phyloP scores from a whole-genome alignment of 495 filamentous ascomycete genomes.

The Neurospora tetraspora region DNA sequence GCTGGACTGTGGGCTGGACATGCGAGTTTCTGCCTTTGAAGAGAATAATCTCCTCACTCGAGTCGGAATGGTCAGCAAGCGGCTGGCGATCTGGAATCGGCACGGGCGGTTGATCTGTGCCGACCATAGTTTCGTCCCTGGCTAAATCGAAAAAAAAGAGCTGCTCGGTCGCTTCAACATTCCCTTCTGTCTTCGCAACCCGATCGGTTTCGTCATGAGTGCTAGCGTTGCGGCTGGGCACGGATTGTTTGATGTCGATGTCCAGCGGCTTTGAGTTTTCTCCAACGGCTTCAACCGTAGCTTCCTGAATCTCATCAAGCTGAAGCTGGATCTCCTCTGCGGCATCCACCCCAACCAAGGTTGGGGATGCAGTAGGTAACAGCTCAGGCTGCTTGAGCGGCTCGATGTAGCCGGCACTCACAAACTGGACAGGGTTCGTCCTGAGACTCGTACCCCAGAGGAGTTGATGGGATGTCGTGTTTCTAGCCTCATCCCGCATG shows the following conservation, averaged over 20 bases:
- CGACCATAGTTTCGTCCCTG: conserved; percentile 10
- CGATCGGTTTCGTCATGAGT: neutral
- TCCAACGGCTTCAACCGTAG: neutral
- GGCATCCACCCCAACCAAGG: neutral
- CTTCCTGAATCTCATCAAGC: neutral
- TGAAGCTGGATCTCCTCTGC: neutral
- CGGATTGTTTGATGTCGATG: neutral
- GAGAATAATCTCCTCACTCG: conserved; percentile 57
- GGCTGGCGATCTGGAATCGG: conserved; percentile 17
- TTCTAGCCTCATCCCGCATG: conserved; percentile 66
- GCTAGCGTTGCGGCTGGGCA: neutral
- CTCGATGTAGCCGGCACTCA: conserved; percentile 57
- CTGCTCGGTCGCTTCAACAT: neutral
- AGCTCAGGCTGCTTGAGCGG: conserved; percentile 25
- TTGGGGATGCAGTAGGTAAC: neutral
- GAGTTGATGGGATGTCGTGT: conserved; percentile 53
- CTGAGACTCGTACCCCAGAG: conserved; percentile 32
- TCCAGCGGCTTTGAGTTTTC: neutral
- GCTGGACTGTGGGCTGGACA: conserved; percentile 3
- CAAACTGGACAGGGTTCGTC: conserved; percentile 54
- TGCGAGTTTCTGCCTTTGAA: conserved; percentile 44
- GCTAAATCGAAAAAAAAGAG: conserved; percentile 19
- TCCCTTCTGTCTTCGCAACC: neutral
- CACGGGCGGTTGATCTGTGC: neutral
- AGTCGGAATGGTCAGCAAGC: conserved; percentile 36